phyloP scores from a whole-genome alignment of 1,284 basidiomycete genomes.

The Malassezia equina region DNA sequence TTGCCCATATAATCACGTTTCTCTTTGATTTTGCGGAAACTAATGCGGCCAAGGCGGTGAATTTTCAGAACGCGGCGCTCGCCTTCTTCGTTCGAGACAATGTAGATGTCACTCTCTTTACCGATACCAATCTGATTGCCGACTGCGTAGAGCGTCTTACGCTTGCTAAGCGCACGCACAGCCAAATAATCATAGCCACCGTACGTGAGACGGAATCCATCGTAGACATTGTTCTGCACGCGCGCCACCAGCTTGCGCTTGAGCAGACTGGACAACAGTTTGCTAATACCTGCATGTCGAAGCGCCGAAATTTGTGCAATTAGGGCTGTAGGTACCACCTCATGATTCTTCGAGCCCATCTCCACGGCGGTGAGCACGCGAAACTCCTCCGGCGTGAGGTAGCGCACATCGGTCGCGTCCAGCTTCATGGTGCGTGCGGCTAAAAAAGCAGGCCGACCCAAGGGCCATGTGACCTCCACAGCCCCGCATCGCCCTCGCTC shows the following conservation, averaged over 20 bases:
- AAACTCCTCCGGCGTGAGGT: constrained; percentile 84
- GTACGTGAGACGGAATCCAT: constrained; percentile 92
- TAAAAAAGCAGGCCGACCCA: neutral
- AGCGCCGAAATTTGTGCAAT: constrained; percentile 86
- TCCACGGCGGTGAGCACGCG: constrained; percentile 89
- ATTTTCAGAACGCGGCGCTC: constrained; percentile 82
- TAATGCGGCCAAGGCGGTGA: constrained; percentile 84
- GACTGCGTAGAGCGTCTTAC: constrained; percentile 52
- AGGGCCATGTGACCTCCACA: neutral
- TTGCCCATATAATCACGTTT: constrained; percentile 96
- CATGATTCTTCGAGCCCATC: constrained; percentile 96
- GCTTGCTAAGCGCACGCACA: constrained; percentile 78
- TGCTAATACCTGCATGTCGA: constrained; percentile 83
- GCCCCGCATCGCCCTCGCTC: neutral
- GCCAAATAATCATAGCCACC: constrained; percentile 95
- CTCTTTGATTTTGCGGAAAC: constrained; percentile 90
- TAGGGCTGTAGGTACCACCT: constrained; percentile 78
- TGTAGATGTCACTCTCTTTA: constrained; percentile 94
- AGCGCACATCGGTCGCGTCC: constrained; percentile 86
- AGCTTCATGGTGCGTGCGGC: constrained; percentile 59
- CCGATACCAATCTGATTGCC: constrained; percentile 97
- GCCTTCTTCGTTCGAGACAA: constrained; percentile 74
- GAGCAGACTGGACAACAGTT: constrained; percentile 75
- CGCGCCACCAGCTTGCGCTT: constrained; percentile 81
- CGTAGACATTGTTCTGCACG: constrained; percentile 87